Evolutionary conservation across 2,329 filamentous ascomycete species (phyloP).

Genomic region (Penicillium sp.): DNA sequence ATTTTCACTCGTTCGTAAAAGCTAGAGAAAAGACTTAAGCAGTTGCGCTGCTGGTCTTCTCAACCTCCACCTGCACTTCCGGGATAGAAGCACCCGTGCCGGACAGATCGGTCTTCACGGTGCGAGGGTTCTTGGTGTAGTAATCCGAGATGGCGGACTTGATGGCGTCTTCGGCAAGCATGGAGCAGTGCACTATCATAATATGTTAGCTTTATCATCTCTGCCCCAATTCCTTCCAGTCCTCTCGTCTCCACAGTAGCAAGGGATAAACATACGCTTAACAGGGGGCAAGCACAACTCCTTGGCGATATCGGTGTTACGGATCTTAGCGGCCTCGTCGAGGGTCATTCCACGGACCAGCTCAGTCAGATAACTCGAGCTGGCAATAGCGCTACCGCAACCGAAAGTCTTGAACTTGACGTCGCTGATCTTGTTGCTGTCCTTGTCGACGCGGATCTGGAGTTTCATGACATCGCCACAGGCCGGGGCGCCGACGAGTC

Average conservation of each 20-base stretch:
- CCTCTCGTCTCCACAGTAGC: too few relatives aligned
- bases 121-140: conserved; percentile 79
- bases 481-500: conserved; percentile 77
- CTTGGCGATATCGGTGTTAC: conserved; percentile 97
- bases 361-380: conserved; percentile 87
- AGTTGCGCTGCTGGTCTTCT: conserved; percentile 28
- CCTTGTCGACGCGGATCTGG: conserved; percentile 82
- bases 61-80: conserved; percentile 42
- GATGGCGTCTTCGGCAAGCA: conserved; percentile 87
- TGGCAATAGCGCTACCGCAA: conserved; percentile 88
- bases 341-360: conserved; percentile 91
- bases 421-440: conserved; percentile 78
- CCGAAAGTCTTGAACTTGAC: conserved; percentile 98
- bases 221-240: too few relatives aligned
- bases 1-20: too few relatives aligned
- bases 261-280: conserved; percentile 59
- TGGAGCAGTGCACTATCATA: conserved; percentile 74
- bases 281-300: conserved; percentile 87
- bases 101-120: conserved; percentile 63
- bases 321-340: conserved; percentile 82
- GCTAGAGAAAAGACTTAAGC: too few relatives aligned
- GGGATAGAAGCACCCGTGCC: conserved; percentile 64
- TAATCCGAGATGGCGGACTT: conserved; percentile 86
- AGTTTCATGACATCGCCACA: conserved; percentile 92
- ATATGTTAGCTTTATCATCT: conserved; percentile 8